These are phyloP conservation scores for Meredithiella fracta DNA, from an alignment of 2,329 filamentous ascomycete species.

Conservation along the genomic window DNA sequence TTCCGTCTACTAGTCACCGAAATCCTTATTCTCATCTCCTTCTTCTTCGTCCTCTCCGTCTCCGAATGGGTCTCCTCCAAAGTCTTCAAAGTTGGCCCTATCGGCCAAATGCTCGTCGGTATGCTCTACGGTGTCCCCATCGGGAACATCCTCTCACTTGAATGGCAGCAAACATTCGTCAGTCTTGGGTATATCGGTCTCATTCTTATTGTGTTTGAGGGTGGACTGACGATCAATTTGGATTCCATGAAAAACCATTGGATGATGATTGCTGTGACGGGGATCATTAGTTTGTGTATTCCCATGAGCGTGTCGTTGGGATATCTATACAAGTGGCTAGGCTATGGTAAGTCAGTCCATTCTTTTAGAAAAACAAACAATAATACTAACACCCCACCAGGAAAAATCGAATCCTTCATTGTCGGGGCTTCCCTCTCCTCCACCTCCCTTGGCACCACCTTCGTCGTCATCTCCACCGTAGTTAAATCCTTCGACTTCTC, in stretches of 20 bases:
- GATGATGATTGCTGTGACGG: slow-evolving; percentile 25
- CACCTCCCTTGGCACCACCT: slow-evolving; percentile 23
- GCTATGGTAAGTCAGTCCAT: slow-evolving; percentile 19
- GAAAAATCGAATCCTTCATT: slow-evolving; percentile 17
- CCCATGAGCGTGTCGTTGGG: slow-evolving; percentile 30
- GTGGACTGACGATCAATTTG: slow-evolving; percentile 29
- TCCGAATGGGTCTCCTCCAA: slow-evolving; percentile 26
- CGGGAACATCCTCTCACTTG: slow-evolving; percentile 26
- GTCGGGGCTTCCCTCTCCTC: slow-evolving; percentile 21
- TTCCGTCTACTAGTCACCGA: slow-evolving; percentile 20
- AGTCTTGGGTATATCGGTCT: slow-evolving; percentile 31
- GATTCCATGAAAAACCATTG: slow-evolving; percentile 31
- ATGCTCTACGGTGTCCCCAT: slow-evolving; percentile 30
- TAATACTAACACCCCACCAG: slow-evolving; percentile 5
- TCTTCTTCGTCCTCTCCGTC: slow-evolving; percentile 28
- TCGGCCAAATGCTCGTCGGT: slow-evolving; percentile 31
- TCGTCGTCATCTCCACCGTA: slow-evolving; percentile 21
- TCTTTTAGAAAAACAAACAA: not conserved
- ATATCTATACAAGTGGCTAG: slow-evolving; percentile 27
- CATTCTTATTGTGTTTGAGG: slow-evolving; percentile 35
- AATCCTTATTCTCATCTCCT: slow-evolving; percentile 27
- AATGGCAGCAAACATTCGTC: slow-evolving; percentile 31
- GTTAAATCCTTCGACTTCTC: slow-evolving; percentile 23
- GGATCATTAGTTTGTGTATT: slow-evolving; percentile 28
- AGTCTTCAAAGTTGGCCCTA: slow-evolving; percentile 27